Base-by-base conservation (phyloP, 371 early-diverging fungal species). In the Funneliformis caledonium region DNA sequence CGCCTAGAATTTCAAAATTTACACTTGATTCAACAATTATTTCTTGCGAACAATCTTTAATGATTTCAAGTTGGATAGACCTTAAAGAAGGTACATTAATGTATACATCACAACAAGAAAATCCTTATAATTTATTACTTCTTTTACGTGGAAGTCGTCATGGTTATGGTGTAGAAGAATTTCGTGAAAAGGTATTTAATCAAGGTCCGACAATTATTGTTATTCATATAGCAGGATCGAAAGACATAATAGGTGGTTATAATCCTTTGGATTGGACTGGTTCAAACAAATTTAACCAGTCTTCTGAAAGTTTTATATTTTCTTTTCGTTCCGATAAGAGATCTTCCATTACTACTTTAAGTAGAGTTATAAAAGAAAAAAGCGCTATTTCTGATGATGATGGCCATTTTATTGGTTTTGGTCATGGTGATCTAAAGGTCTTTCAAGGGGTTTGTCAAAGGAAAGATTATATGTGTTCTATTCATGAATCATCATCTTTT, bases 51-150 rank as follows among this genome's bases (percentile, higher is more conserved):
- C 69, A 69, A 42, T 33, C 79, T 37, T 68, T 69, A 19, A 22
- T 78, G 16, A 68, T 78, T 42, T 22, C 69, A 31, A 68, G 69
- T 52, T 78, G 79, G 79, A 78, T 78, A 50, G 79, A 78, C 69
- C 68, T 37, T 68, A 78, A 69, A 52, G 70, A 69, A n/a, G 56
- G 61, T 14, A 11, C 31, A 60, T 14, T 12, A 14, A 42, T 11
- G 16, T 80, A 67, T 37, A 3, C 8, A 43, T 4, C 43, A 31
- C 42, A 70, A 33, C 5, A 50, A 14, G 68, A 61, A 26, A 68
- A 52, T 56, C 72, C 47, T 14, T 80, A 80, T 67, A 33, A 59
- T 60, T 72, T 80, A 19, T 60, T 72, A 59, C 33, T 80, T 11
- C 61, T 80, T 42, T 72, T 70, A 8, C 43, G 80, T 11, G 80